phyloP scores from a whole-genome alignment of 495 filamentous ascomycete genomes.

The Xylona heveae region DNA sequence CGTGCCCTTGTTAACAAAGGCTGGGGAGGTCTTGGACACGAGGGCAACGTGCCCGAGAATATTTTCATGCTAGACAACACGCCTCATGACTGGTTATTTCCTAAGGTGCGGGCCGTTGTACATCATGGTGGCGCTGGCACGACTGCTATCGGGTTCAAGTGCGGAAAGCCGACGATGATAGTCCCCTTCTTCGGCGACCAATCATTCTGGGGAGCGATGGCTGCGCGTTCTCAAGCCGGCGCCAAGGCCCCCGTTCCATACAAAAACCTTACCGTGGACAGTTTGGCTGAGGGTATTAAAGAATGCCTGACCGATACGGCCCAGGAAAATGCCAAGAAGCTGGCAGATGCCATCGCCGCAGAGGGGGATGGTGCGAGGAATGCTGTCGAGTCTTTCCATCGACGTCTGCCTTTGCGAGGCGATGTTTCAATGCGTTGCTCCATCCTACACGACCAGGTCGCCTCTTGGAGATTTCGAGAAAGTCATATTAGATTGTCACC shows the following conservation, averaged over 20 bases:
- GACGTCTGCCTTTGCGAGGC: constrained; percentile 31
- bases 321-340: constrained; percentile 27
- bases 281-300: constrained; percentile 45
- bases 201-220: constrained; percentile 65
- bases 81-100: constrained; percentile 50
- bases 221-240: constrained; percentile 42
- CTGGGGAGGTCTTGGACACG: constrained; percentile 38
- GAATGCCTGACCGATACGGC: constrained; percentile 40
- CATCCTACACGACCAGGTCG: constrained; percentile 38
- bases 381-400: constrained; percentile 50
- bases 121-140: constrained; percentile 49
- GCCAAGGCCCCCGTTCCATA: constrained; percentile 45
- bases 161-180: constrained; percentile 41
- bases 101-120: constrained; percentile 32
- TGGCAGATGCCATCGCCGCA: constrained; percentile 35
- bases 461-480: constrained; percentile 44
- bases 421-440: constrained; percentile 44
- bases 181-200: constrained; percentile 58
- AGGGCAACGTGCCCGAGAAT: constrained; percentile 27
- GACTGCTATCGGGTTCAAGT: constrained; percentile 41
- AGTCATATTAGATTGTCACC: constrained; percentile 35
- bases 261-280: constrained; percentile 39
- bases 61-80: constrained; percentile 43
- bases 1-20: constrained; percentile 43
- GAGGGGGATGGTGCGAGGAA: constrained; percentile 59